A percentile compares a stretch with the other conserved stretches of the same genome.
Evolutionary conservation across 371 early-diverging fungal genomes (phyloP).

Genomic region (Furculomyces boomerangus): DNA sequence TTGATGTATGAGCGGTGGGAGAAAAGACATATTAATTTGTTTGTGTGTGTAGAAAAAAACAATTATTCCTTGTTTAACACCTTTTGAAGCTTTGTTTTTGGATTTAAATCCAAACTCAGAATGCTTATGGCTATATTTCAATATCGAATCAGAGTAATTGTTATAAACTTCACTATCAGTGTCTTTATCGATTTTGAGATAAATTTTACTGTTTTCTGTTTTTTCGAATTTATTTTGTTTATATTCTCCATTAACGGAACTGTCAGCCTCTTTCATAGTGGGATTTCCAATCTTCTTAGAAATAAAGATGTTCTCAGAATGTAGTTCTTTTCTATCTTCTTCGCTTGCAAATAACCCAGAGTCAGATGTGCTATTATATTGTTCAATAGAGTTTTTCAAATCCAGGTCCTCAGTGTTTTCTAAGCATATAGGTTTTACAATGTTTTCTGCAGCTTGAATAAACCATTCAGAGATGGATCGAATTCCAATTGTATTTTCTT

Average conservation of each 20-base stretch:
- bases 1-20: neutral
- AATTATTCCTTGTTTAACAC: neutral
- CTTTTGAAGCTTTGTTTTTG: neutral
- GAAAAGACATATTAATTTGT: neutral
- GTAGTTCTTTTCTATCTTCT: neutral
- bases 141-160: neutral
- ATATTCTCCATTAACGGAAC: neutral
- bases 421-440: neutral
- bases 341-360: neutral
- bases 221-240: neutral
- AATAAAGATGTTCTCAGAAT: neutral
- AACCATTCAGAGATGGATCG: neutral
- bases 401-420: neutral
- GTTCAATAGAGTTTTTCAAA: neutral
- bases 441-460: neutral
- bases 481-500: neutral
- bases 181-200: neutral
- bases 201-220: neutral
- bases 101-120: neutral
- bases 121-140: neutral
- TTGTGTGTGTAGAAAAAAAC: conserved; percentile 1
- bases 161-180: neutral
- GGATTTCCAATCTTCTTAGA: no score
- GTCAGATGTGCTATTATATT: neutral
- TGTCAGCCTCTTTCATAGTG: no score